Percentiles rank a stretch among this genome's conserved stretches.
Conservation (phyloP, 495 filamentous ascomycete genomes). For the Lepidopterella palustris region DNA sequence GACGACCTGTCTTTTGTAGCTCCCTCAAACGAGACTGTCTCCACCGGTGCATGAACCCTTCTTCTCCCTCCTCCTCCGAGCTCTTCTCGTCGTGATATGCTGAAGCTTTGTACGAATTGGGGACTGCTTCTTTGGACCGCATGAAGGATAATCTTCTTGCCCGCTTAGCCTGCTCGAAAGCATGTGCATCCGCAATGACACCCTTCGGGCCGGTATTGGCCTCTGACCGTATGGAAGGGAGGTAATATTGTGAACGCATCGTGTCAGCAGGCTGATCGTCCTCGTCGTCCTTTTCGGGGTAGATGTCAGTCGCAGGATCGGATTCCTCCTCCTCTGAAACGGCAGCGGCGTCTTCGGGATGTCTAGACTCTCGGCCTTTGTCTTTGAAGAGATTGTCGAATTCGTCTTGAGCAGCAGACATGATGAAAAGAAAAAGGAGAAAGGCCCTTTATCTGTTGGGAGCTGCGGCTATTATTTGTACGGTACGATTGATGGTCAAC, state of each 20-base stretch:
- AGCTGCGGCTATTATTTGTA: background rate
- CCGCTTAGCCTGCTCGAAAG: conserved; percentile 74
- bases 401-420: conserved; percentile 70
- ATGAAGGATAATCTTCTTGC: conserved; percentile 31
- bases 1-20: conserved; percentile 47
- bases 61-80: conserved; percentile 60
- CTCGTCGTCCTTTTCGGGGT: conserved; percentile 39
- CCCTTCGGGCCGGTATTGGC: conserved; percentile 95
- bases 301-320: conserved; percentile 24
- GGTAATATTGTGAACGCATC: conserved; percentile 55
- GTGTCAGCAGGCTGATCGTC: conserved; percentile 52
- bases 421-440: conserved; percentile 16
- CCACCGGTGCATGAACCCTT: conserved; percentile 78
- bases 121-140: conserved; percentile 27
- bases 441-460: background rate
- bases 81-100: conserved; percentile 37
- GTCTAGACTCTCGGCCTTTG: conserved; percentile 41
- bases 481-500: background rate
- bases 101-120: conserved; percentile 5
- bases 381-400: conserved; percentile 66
- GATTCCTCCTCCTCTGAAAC: conserved; percentile 29
- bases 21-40: conserved; percentile 70
- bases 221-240: conserved; percentile 43
- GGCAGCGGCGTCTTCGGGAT: conserved; percentile 50
- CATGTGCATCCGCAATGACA: conserved; percentile 90